Percentiles rank a stretch among this genome's conserved stretches.
Evolutionary conservation across 331 rosid genomes (phyloP).

Genomic region (Malus hybrid): DNA sequence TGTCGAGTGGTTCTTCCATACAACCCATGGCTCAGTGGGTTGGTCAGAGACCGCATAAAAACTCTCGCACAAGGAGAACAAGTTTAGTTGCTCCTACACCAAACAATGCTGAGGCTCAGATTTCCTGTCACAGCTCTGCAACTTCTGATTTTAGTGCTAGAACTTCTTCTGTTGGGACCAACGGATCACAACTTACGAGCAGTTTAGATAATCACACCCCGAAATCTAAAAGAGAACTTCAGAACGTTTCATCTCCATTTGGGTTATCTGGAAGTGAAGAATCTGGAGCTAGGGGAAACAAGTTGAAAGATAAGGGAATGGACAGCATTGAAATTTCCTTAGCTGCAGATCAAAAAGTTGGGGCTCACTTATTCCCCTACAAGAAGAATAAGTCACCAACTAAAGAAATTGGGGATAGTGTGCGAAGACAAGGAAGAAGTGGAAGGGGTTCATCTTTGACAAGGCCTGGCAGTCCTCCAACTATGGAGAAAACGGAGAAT

Average conservation of each 20-base stretch:
- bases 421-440: constrained; percentile 66
- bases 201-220: constrained; percentile 38
- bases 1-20: constrained; percentile 54
- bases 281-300: constrained; percentile 64
- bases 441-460: constrained; percentile 54
- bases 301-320: constrained; percentile 48
- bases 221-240: constrained; percentile 40
- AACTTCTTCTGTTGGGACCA: constrained; percentile 46
- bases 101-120: constrained; percentile 53
- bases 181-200: constrained; percentile 40
- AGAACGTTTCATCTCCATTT: constrained; percentile 57
- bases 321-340: constrained; percentile 32
- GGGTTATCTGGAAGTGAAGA: constrained; percentile 79
- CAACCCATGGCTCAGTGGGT: constrained; percentile 83
- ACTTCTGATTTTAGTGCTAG: constrained; percentile 59
- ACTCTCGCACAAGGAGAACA: constrained; percentile 76
- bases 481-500: constrained; percentile 51
- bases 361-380: constrained; percentile 32
- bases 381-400: constrained; percentile 52
- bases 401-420: constrained; percentile 58
- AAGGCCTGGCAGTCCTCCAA: constrained; percentile 47
- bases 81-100: constrained; percentile 74
- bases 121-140: constrained; percentile 55
- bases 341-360: constrained; percentile 39
- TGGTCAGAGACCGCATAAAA: constrained; percentile 91